These are phyloP conservation scores for Helianthus tuberosus DNA, from an alignment of 129 eudicot species.

Conservation along the genomic window DNA sequence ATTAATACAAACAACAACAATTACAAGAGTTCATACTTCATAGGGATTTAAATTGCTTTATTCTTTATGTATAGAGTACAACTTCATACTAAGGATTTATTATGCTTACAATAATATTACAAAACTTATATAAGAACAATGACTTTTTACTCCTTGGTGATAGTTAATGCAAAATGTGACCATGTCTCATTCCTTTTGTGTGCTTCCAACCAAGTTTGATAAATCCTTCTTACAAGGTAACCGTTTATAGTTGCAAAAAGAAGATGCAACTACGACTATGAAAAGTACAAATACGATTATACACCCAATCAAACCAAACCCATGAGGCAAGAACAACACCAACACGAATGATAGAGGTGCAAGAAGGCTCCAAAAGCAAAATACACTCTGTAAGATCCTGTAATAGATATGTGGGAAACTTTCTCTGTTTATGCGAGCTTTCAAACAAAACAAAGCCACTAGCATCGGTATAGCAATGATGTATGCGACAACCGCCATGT, in stretches of 20 bases:
- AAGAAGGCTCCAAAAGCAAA: not conserved
- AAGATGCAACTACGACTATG: conserved; percentile 6
- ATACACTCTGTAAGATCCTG: too few species aligned
- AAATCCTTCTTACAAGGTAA: not conserved
- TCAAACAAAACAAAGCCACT: not conserved
- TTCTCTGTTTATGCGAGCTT: too few species aligned
- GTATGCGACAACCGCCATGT: not conserved
- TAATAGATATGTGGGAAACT: not conserved
- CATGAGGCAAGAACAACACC: too few species aligned
- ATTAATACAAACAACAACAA: not conserved
- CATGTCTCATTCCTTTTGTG: not conserved
- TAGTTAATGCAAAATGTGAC: not conserved
- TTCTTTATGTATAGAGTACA: not conserved
- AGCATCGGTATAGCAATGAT: not conserved
- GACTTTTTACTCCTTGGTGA: not conserved
- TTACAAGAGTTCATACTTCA: not conserved
- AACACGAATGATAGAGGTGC: conserved; percentile 35
- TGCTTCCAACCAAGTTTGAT: not conserved
- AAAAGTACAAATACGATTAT: not conserved
- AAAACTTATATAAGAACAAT: too few species aligned
- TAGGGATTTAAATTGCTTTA: not conserved
- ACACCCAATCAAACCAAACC: not conserved
- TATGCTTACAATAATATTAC: too few species aligned
- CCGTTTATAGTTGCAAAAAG: not conserved
- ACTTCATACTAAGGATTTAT: not conserved